A percentile compares a stretch with the other conserved stretches of the same genome.
These are phyloP conservation scores for Groenewaldozyma salmanticensis DNA, from an alignment of 805 yeast genomes.

Conservation along the genomic window DNA sequence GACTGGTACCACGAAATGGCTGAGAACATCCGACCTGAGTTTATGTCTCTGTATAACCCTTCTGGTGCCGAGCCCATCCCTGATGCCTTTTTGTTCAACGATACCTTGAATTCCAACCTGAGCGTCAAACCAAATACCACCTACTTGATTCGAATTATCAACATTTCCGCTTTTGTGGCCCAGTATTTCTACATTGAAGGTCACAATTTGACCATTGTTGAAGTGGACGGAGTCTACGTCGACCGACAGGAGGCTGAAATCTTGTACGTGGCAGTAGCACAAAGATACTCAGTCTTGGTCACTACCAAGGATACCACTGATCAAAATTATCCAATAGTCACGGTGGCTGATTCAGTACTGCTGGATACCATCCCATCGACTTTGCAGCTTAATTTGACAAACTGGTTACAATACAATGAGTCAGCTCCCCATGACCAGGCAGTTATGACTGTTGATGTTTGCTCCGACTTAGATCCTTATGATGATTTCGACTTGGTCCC, in stretches of 20 bases:
- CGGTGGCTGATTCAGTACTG: constrained; percentile 71
- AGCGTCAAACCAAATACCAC: constrained; percentile 75
- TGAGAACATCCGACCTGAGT: constrained; percentile 39
- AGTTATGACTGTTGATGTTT: constrained; percentile 26
- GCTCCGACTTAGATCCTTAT: constrained; percentile 40
- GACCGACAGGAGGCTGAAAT: constrained; percentile 61
- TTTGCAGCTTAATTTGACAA: constrained; percentile 63
- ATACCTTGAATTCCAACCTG: constrained; percentile 46
- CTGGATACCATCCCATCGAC: constrained; percentile 63
- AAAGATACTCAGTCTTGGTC: constrained; percentile 75
- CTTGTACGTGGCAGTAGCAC: constrained; percentile 81
- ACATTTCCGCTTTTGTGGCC: constrained; percentile 85
- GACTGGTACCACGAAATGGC: constrained; percentile 83
- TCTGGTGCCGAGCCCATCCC: constrained; percentile 99
- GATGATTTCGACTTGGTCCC: constrained; percentile 81
- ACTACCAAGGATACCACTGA: constrained; percentile 55
- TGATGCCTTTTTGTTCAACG: constrained; percentile 66
- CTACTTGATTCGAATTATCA: constrained; percentile 69
- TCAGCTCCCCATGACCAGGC: constrained; percentile 37
- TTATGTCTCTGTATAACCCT: constrained; percentile 73
- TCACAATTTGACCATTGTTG: constrained; percentile 77
- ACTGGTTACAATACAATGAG: constrained; percentile 51
- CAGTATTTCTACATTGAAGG: constrained; percentile 84
- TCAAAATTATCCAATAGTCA: constrained; percentile 72
- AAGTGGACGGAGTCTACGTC: constrained; percentile 84